Evolutionary conservation across 2,329 filamentous ascomycete species (phyloP).

Genomic region (Penicillium aurantiogriseum): DNA sequence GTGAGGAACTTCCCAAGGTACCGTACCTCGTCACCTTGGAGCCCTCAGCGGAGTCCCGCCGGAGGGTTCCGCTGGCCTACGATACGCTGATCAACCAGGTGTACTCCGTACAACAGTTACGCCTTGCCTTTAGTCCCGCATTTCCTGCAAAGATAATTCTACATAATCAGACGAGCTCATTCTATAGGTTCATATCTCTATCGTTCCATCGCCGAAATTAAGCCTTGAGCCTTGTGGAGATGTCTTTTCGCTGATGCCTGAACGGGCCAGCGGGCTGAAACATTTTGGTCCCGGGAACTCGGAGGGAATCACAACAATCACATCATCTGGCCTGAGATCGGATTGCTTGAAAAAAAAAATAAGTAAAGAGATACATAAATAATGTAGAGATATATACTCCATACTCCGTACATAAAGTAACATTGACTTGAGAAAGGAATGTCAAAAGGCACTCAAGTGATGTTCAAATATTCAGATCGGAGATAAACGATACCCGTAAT

Average conservation of each 20-base stretch:
- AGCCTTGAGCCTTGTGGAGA: slow-evolving; percentile 18
- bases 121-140: neutral
- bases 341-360: no score
- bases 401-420: neutral
- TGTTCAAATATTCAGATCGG: neutral
- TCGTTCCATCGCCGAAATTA: slow-evolving; percentile 14
- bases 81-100: neutral
- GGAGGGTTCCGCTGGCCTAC: slow-evolving; percentile 18
- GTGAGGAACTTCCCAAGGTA: neutral
- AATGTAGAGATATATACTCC: neutral
- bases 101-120: neutral
- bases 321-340: neutral
- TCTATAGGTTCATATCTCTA: neutral
- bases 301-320: neutral
- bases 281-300: neutral
- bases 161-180: neutral
- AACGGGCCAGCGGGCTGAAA: slow-evolving; percentile 6
- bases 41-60: slow-evolving; percentile 22
- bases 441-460: no score
- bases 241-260: slow-evolving; percentile 18
- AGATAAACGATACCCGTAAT: neutral
- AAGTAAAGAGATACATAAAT: neutral
- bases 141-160: neutral
- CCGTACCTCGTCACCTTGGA: neutral
- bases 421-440: neutral